Evolutionary conservation across 2,329 filamentous ascomycete genomes (phyloP).

Genomic region (Camillea tinctor): DNA sequence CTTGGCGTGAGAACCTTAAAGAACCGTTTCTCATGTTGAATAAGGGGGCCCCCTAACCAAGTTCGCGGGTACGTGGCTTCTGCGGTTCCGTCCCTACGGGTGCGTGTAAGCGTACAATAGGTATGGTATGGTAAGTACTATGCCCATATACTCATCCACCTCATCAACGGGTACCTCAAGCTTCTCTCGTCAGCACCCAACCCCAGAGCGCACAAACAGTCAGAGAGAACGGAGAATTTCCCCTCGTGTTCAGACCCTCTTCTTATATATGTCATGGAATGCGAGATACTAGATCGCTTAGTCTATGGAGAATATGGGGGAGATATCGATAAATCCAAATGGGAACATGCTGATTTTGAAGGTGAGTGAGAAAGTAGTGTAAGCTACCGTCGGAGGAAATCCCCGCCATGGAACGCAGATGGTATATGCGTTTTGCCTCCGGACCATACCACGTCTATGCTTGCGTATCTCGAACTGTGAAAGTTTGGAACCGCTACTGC

Average conservation of each 20-base stretch:
- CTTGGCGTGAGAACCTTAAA: slow-evolving; percentile 28
- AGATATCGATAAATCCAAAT: too few species aligned
- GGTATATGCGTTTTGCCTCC: neutral
- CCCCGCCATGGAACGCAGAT: neutral
- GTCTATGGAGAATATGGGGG: too few species aligned
- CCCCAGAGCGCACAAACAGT: slow-evolving; percentile 6
- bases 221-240: neutral
- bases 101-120: slow-evolving; percentile 4
- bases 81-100: slow-evolving; percentile 16
- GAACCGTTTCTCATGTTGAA: slow-evolving; percentile 6
- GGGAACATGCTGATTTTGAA: neutral
- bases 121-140: neutral
- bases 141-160: neutral
- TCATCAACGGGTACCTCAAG: slow-evolving; percentile 5
- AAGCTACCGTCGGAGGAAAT: neutral
- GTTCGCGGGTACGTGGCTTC: slow-evolving; percentile 20
- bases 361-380: neutral
- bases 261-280: neutral
- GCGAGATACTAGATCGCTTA: neutral
- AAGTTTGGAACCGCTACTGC: neutral
- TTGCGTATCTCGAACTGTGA: neutral
- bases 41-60: slow-evolving; percentile 17
- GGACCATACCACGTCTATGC: neutral
- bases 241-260: too few species aligned
- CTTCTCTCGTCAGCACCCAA: slow-evolving; percentile 27